These are phyloP conservation scores for Dianthus caryophyllus DNA, from an alignment of 148 eudicot species.

Conservation along the genomic window DNA sequence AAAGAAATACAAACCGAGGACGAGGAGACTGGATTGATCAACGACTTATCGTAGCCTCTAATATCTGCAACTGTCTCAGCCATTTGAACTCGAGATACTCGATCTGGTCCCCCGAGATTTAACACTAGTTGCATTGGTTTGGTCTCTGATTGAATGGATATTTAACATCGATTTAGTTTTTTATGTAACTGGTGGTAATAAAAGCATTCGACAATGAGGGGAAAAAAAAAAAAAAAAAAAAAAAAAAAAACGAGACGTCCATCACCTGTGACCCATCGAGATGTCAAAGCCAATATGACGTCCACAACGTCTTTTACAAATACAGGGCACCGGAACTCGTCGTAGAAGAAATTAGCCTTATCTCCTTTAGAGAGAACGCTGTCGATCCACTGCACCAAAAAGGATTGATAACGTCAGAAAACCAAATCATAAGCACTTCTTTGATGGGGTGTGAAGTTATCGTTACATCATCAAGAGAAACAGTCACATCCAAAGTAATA, in stretches of 20 bases:
- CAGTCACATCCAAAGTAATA: not conserved
- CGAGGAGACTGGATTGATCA: conserved; percentile 73
- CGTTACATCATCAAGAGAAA: not conserved
- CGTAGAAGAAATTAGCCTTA: conserved; percentile 57
- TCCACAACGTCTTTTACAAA: conserved; percentile 77
- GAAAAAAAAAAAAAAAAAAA: too few species aligned
- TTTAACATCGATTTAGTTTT: not conserved
- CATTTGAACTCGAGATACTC: conserved; percentile 84
- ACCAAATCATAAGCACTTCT: not conserved
- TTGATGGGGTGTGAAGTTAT: not conserved
- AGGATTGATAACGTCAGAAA: not conserved
- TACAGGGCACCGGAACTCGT: conserved; percentile 88
- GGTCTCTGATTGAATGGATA: conserved; percentile 38
- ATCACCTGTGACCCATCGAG: conserved; percentile 73
- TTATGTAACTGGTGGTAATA: not conserved
- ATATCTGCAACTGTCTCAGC: conserved; percentile 72
- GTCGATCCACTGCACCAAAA: conserved; percentile 73
- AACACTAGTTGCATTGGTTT: conserved; percentile 55
- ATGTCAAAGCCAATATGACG: conserved; percentile 41
- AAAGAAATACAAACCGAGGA: conserved; percentile 53
- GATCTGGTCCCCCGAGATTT: conserved; percentile 86
- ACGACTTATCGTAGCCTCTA: conserved; percentile 58
- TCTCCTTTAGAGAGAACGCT: conserved; percentile 66
- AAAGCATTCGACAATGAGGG: not conserved
- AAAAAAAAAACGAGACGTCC: not conserved